Evolutionary conservation across 768 basidiomycete species (phyloP), one percentile per base, ranked within the genome.

Genomic region (Tylopilus vinaceipallidus): DNA sequence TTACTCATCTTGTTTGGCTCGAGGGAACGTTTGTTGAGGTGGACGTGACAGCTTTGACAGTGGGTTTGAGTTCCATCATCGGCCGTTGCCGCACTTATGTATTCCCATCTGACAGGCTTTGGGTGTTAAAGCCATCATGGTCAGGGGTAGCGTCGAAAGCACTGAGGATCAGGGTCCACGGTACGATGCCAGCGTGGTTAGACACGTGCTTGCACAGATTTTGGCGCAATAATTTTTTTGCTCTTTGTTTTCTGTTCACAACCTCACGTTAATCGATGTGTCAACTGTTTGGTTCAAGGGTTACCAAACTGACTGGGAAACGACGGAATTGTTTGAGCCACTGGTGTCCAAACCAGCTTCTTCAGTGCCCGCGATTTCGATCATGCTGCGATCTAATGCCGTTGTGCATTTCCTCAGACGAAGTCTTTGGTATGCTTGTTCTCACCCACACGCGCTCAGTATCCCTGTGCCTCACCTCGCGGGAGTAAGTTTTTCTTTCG

Each of bases 1-100:
- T 97, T 52, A 93, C 91, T 6, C 91, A 95, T 67, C 66, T 97
- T 23, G 80, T 94, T 4, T 86, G 88, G 68, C 75, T 94, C 10
- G 77, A 81, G 59, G 84, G 79, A 2, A 78, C 83, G 4, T 60
- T 62, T 9, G 78, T 97, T 9, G 54, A 67, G 0, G 81, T 95
- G 20, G 84, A 95, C 62, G 72, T 75, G 33, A 63, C 66, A 39
- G 68, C 66, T 10, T 78, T 94, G 40, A 78, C 77, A 36, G 93
- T 91, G 59, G 62, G 83, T 38, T 42, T 34, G 24, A 17, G 22
- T 38, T 46, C 20, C 42, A 41, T 45, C 52, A 30, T 38, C 32
- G 20, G 12, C 23, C 9, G n/a, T n/a, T 10, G 27, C 38, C 29
- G 0, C 30, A 38, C 40, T 58, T 39, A 51, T 41, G 49, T 34